Conservation (phyloP, 371 early-diverging fungal genomes). For the Synchytrium microbalum region DNA sequence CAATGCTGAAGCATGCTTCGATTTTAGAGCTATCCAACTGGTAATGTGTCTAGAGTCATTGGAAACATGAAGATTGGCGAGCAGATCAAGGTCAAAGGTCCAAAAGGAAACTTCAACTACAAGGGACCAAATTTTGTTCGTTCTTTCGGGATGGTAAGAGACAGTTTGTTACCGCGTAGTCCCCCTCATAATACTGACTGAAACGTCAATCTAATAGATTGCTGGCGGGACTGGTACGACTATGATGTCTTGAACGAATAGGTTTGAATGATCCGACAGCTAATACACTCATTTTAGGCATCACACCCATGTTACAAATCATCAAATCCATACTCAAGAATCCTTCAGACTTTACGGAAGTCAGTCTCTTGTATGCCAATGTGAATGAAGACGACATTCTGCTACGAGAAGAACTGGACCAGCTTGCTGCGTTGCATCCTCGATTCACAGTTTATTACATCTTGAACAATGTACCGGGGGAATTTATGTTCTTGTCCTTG, state of each 20-base stretch:
- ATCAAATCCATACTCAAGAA: conserved; percentile 63
- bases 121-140: conserved; percentile 69
- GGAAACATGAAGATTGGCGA: conserved; percentile 71
- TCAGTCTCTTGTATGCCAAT: conserved; percentile 88
- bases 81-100: conserved; percentile 73
- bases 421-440: conserved; percentile 58
- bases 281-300: conserved; percentile 82
- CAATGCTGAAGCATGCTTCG: neutral
- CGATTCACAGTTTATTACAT: conserved; percentile 79
- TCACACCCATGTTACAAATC: conserved; percentile 92
- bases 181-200: no score
- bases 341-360: conserved; percentile 72
- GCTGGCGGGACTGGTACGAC: conserved; percentile 38
- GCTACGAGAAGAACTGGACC: conserved; percentile 74
- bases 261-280: conserved; percentile 5
- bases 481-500: neutral
- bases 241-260: neutral
- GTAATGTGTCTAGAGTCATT: conserved; percentile 75
- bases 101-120: conserved; percentile 87
- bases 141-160: conserved; percentile 75
- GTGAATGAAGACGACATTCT: conserved; percentile 84
- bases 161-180: neutral
- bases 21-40: conserved; percentile 69
- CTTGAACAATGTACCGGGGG: conserved; percentile 51
- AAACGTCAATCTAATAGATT: conserved; percentile 24